Base-by-base conservation (phyloP, 495 filamentous ascomycete genomes). In the Amniculicola lignicola region DNA sequence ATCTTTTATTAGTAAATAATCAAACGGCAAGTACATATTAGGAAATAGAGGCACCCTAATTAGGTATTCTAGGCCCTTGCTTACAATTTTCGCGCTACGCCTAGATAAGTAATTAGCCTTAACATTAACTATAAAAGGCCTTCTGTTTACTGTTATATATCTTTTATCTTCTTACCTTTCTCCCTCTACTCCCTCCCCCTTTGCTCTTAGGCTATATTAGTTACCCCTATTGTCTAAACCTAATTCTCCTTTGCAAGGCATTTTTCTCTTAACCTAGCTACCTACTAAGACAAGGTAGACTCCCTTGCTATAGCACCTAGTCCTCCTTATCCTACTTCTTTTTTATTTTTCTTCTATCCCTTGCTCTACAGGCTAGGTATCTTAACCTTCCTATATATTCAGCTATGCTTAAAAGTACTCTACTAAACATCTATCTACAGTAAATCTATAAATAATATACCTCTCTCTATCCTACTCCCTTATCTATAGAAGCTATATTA, bases 1-100 rank as follows among this genome's bases (percentile, higher is more conserved):
- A n/a, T n/a, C n/a, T n/a, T n/a, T n/a, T n/a, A n/a, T n/a, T 42
- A 57, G 46, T 57, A 51, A 50, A 56, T 24, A 56, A 56, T 56
- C 40, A 2, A 25, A 45, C 51, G 39, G 25, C 27, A 41, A 49
- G 44, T 44, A 42, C 40, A 37, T 37, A 57, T 57, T 36, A 51
- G 54, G 54, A 57, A 57, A 57, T 42, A 25, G 54, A 57, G 2
- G 54, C 36, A 35, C 36, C 36, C 38, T 25, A 23, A 50, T 57
- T 24, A 21, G 54, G 54, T 24, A 57, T 42, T 57, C 54, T 38
- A 27, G 28, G 37, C 54, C n/a, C 45, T 57, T 35, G 54, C 36
- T 21, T 57, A 57, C 45, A 38, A 41, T 21, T 44, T 54, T 35
- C 36, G 56, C 56, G 56, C 56, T 59, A 59, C 40, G 40, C 48